These are phyloP conservation scores for Colletotrichum sp. DNA, from an alignment of 2,329 filamentous ascomycete genomes.

Conservation along the genomic window DNA sequence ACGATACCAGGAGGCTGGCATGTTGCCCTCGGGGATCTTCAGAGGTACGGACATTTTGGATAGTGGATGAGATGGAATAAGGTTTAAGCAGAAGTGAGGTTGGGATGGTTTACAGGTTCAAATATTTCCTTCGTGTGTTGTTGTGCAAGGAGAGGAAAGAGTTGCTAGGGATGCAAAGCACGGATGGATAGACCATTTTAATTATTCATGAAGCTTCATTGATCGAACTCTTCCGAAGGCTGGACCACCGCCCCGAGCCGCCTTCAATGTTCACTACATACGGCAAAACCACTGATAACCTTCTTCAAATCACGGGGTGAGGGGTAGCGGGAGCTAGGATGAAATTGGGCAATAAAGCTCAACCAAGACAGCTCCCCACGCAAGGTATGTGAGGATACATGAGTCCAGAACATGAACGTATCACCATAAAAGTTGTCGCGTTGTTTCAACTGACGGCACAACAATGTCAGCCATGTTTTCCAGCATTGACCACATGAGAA, in stretches of 20 bases:
- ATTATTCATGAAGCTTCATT: background rate
- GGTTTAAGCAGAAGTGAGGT: background rate
- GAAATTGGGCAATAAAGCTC: background rate
- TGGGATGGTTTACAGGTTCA: background rate
- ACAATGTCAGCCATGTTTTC: background rate
- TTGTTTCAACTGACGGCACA: background rate
- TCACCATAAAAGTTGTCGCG: background rate
- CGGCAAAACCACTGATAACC: fast-evolving
- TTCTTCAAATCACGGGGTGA: background rate
- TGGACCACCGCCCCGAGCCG: background rate
- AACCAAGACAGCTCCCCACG: background rate
- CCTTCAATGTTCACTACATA: fast-evolving
- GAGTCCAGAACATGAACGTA: background rate
- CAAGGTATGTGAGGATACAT: background rate
- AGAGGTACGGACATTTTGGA: background rate
- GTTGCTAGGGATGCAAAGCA: background rate
- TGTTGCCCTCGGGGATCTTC: slow-evolving; percentile 3
- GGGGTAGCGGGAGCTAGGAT: background rate
- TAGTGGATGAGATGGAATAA: background rate
- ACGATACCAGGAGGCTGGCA: slow-evolving; percentile 26
- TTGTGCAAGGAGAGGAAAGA: background rate
- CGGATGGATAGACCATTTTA: background rate
- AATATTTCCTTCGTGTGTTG: background rate
- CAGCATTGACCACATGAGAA: fast-evolving
- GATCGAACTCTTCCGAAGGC: background rate